Conservation (phyloP, 192 early-diverging fungal genomes). For the Podochytrium sp. region DNA sequence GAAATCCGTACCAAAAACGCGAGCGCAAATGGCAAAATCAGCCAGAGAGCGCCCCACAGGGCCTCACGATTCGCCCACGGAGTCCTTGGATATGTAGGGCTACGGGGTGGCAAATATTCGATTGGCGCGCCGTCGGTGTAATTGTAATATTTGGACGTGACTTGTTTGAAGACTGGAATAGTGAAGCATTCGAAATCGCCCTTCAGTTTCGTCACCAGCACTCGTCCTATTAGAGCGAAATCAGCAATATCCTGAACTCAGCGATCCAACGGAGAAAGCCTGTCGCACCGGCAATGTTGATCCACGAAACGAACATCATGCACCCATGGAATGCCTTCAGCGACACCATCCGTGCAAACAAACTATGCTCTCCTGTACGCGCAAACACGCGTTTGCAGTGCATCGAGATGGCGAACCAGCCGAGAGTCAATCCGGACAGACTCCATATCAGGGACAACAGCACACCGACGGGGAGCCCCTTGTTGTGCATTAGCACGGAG, state of each 20-base stretch:
- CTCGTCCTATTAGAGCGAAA: constrained; percentile 10
- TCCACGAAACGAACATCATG: constrained; percentile 46
- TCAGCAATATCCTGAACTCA: background rate
- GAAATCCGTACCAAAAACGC: constrained; percentile 8
- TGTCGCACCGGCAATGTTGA: constrained; percentile 35
- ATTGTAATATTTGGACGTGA: constrained; percentile 34
- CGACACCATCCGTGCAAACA: constrained; percentile 24
- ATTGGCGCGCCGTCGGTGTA: background rate
- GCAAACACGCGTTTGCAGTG: constrained; percentile 33
- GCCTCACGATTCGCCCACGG: constrained; percentile 43
- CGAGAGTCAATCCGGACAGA: constrained; percentile 31
- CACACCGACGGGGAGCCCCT: constrained; percentile 43
- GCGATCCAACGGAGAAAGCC: background rate
- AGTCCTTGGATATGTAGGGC: constrained; percentile 36
- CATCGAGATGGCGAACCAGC: constrained; percentile 42
- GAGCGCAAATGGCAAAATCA: background rate
- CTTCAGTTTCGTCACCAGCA: constrained; percentile 39
- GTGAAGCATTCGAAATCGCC: constrained; percentile 43
- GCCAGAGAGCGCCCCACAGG: constrained; percentile 12
- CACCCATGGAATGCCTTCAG: constrained; percentile 47
- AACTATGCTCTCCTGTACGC: background rate
- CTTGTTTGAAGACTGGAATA: constrained; percentile 40
- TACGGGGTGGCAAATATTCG: constrained; percentile 16
- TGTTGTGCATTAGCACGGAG: constrained; percentile 46
- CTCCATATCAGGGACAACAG: constrained; percentile 45